Conservation (phyloP, 1,139 yeast species). For the Suhomyces atakaporum region DNA sequence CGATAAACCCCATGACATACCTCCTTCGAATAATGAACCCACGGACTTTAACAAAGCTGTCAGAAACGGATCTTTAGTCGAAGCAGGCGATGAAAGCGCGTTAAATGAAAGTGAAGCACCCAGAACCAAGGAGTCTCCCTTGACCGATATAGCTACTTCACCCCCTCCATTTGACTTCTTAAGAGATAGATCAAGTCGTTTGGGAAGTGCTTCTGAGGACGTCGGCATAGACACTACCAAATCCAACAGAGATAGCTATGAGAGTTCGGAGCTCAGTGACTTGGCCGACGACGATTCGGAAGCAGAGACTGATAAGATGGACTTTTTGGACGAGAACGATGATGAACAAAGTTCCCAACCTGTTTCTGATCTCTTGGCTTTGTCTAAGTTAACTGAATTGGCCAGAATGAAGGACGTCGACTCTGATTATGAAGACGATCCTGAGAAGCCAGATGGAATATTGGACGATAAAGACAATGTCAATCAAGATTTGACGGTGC, state of each 20-base stretch:
- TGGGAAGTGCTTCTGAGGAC: constrained; percentile 4
- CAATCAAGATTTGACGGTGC: no score
- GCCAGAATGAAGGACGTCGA: constrained; percentile 45
- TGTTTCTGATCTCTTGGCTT: constrained; percentile 41
- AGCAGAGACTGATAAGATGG: constrained; percentile 81
- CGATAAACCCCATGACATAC: not conserved
- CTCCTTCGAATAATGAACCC: not conserved
- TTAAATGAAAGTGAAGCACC: constrained; percentile 5
- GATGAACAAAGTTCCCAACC: constrained; percentile 22
- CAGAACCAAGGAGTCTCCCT: constrained; percentile 32
- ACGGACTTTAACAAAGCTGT: not conserved
- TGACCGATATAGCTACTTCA: constrained; percentile 44
- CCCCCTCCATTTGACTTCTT: constrained; percentile 39
- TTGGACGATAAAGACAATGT: constrained; percentile 4
- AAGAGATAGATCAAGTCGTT: constrained; percentile 13
- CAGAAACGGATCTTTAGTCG: not conserved
- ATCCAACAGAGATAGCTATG: constrained; percentile 29
- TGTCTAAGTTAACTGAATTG: constrained; percentile 43
- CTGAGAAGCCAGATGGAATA: constrained; percentile 4
- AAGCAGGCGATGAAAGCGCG: not conserved
- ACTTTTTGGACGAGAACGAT: constrained; percentile 43
- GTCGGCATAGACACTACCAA: constrained; percentile 1
- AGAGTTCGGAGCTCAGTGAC: constrained; percentile 54
- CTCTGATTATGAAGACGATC: constrained; percentile 26
- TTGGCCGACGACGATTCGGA: constrained; percentile 69